phyloP scores from a whole-genome alignment of 2,329 filamentous ascomycete genomes.

The Alternaria arborescens region DNA sequence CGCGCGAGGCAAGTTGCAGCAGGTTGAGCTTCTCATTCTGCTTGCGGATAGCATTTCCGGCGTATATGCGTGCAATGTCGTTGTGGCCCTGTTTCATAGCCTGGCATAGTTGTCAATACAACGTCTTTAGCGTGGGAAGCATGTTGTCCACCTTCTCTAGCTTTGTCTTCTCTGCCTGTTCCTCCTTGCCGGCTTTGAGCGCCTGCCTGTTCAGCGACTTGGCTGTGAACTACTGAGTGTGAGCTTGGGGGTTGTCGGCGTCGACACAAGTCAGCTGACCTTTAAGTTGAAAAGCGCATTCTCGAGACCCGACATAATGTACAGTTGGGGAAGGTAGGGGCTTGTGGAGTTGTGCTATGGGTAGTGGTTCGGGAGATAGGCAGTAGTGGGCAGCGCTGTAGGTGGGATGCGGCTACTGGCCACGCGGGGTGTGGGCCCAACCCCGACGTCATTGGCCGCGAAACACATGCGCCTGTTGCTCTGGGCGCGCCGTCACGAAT shows the following conservation, averaged over 20 bases:
- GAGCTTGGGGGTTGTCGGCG: slow-evolving; percentile 24
- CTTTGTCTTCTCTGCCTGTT: slow-evolving; percentile 68
- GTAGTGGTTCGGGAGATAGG: slow-evolving; percentile 24
- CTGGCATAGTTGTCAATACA: slow-evolving; percentile 43
- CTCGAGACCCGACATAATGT: slow-evolving; percentile 66
- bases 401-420: slow-evolving; percentile 38
- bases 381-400: slow-evolving; percentile 11
- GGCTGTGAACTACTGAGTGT: slow-evolving; percentile 63
- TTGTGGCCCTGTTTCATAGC: slow-evolving; percentile 67
- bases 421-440: slow-evolving; percentile 37
- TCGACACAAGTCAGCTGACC: slow-evolving; percentile 47
- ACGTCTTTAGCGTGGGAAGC: background rate
- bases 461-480: background rate
- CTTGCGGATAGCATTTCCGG: slow-evolving; percentile 70
- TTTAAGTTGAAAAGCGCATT: slow-evolving; percentile 70
- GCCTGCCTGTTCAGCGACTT: slow-evolving; percentile 71
- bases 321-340: slow-evolving; percentile 11
- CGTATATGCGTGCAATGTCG: slow-evolving; percentile 70
- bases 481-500: slow-evolving; percentile 14
- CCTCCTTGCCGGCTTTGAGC: slow-evolving; percentile 68
- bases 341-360: slow-evolving; percentile 16
- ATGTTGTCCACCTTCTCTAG: slow-evolving; percentile 62
- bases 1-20: slow-evolving; percentile 63
- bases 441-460: slow-evolving; percentile 25
- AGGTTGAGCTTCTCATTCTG: slow-evolving; percentile 70